These are phyloP conservation scores for Talinum fruticosum DNA, from an alignment of 148 eudicot species.

Conservation along the genomic window DNA sequence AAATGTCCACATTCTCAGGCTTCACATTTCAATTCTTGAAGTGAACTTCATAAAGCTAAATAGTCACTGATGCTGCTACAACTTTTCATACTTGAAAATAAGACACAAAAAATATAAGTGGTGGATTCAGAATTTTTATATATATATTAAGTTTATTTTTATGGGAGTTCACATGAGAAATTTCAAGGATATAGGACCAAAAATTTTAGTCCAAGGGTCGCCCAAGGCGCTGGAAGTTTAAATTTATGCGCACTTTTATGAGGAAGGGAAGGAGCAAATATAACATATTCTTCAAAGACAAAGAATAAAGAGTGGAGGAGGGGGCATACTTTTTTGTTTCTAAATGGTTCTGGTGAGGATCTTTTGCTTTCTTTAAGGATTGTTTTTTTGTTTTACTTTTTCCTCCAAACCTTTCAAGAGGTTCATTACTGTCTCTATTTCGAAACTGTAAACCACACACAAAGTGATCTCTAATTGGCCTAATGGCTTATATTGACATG, in stretches of 20 bases:
- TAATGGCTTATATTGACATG: no score
- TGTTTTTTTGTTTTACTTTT: no score
- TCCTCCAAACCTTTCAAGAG: background rate
- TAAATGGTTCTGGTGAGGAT: background rate
- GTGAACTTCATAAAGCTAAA: background rate
- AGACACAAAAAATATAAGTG: background rate
- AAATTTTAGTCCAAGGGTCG: no score
- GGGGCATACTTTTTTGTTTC: background rate
- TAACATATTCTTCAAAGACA: no score
- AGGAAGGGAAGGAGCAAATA: background rate
- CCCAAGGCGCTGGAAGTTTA: no score
- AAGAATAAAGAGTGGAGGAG: background rate
- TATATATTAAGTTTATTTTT: no score
- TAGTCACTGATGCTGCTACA: background rate
- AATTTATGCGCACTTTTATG: background rate
- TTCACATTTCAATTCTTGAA: background rate
- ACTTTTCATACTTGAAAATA: background rate
- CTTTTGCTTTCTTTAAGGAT: background rate
- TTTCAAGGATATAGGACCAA: no score
- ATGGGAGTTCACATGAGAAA: no score
- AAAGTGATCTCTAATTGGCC: no score
- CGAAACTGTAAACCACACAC: background rate
- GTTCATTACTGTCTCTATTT: background rate
- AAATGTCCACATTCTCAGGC: background rate
- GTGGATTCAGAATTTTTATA: no score